Base-by-base conservation (phyloP, 768 basidiomycete genomes). In the Russula sp. region DNA sequence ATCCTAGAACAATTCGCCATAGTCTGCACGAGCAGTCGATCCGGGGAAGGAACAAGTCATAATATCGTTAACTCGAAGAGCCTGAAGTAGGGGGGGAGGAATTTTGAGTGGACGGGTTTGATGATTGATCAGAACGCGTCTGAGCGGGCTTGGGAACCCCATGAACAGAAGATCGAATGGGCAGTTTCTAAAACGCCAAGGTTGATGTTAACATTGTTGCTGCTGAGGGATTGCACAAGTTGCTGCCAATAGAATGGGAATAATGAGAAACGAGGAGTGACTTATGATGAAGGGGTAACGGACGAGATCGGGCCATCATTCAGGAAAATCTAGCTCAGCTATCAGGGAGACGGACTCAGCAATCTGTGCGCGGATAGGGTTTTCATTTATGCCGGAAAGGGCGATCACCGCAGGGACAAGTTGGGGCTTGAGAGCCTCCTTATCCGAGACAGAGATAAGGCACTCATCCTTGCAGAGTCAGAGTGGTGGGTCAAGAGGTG, bases 281-380 rank as follows among this genome's bases (percentile, higher is more conserved):
- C 8, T 27, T 27, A 3, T 11, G 6, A 34, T 18, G 16, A 48
- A 4, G 34, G 18, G 42, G 6, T 44, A 42, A 81, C 93, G 72
- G 73, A 97, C 95, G 27, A 27, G 27, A 27, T 27, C 27, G 2
- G 27, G 27, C 27, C 27, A 27, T 27, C 27, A 27, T 27, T 27
- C 27, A 27, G 27, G 27, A 27, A 27, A 27, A 27, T 2, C 27
- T 27, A 27, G 27, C 27, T 87, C 85, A 14, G 96, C 95, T 71
- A 98, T 89, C 68, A 95, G 82, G 8, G 94, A 87, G 37, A 98
- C 88, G 9, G 94, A 84, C 75, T 99, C 95, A 16, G 94, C 95
- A 39, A 98, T 83, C 75, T 98, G 94, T 1, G 88, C 84, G 6
- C 91, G 84, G 59, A 91, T 78, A 3, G 80, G 65, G 2, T 70